Evolutionary conservation across 768 basidiomycete species (phyloP), one percentile per base, ranked within the genome.

Genomic region (Rhodotorula babjevae): DNA sequence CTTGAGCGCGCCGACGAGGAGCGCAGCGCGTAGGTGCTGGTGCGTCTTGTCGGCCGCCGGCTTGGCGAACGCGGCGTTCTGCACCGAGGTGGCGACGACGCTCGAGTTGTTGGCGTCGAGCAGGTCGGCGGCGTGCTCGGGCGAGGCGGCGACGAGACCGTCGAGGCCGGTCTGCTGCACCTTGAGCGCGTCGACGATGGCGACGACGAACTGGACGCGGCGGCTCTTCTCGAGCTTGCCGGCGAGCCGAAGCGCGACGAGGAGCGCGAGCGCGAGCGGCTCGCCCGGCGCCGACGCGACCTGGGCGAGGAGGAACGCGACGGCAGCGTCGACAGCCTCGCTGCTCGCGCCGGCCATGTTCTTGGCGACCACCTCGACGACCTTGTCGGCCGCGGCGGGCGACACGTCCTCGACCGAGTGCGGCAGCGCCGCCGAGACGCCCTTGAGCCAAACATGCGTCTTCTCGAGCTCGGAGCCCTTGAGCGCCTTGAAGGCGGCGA

Each of bases 171-270:
- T 36, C 42, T 36, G 23, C 10, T 50, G 57, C 2, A 60, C 61
- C 9, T n/a, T 6, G 21, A 77, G 69, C 7, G 82, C 80, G 2
- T 87, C 88, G 2, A 86, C 81, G 33, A 77, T 40, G 31, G 25
- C 19, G 3, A 8, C 14, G 15, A 85, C 82, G 47, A 90, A 79
- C 73, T 87, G 87, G 63, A 85, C 85, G 53, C 86, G 85, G 23
- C 87, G 87, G 10, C 87, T 2, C 19, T 50, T 59, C 19, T 58
- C 84, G 0, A 87, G 74, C 36, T 84, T 84, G 46, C 80, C 80
- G 46, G 93, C 79, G 65, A 93, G 79, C 0, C 85, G 84, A n/a
- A 87, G 84, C n/a, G 85, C 81, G 64, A 90, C 81, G 18, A 93
- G 82, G 77, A 87, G 86, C 0, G 85, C 85, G 59, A 93, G 80